These are phyloP conservation scores for Pueraria montana DNA, from an alignment of 306 rosid species.

Conservation along the genomic window DNA sequence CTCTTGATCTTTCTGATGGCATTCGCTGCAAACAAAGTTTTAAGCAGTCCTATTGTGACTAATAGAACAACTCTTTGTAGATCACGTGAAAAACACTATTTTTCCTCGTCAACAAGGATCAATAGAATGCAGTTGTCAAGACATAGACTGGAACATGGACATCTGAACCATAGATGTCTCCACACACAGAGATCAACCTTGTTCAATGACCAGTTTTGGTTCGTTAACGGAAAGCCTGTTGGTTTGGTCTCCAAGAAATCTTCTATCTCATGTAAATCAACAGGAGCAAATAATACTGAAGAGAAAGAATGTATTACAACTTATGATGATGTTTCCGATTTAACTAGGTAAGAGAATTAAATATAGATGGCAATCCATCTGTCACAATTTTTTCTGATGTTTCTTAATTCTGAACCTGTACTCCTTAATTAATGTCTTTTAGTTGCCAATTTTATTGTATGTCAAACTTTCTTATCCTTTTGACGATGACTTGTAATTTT, in stretches of 20 bases:
- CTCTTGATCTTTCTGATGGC: slow-evolving; percentile 67
- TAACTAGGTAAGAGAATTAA: slow-evolving; percentile 62
- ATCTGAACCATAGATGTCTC: slow-evolving; percentile 52
- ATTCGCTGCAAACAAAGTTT: slow-evolving; percentile 70
- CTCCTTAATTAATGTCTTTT: slow-evolving; percentile 25
- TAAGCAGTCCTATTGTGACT: slow-evolving; percentile 67
- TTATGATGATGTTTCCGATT: slow-evolving; percentile 64
- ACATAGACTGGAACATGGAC: slow-evolving; percentile 55
- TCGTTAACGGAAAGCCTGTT: slow-evolving; percentile 56
- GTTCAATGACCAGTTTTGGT: slow-evolving; percentile 51
- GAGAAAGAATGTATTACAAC: slow-evolving; percentile 65
- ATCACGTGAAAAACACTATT: slow-evolving; percentile 57
- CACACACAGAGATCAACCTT: slow-evolving; percentile 50
- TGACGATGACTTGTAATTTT: slow-evolving; percentile 12
- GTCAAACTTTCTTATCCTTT: slow-evolving; percentile 39
- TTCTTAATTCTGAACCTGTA: neutral
- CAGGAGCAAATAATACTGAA: slow-evolving; percentile 68
- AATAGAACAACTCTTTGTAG: slow-evolving; percentile 57
- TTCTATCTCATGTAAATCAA: slow-evolving; percentile 62
- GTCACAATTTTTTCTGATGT: slow-evolving; percentile 21
- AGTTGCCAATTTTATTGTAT: slow-evolving; percentile 27
- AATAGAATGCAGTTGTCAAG: slow-evolving; percentile 56
- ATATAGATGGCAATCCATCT: neutral
- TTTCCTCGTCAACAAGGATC: slow-evolving; percentile 59
- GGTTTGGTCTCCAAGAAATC: slow-evolving; percentile 62